phyloP scores from a whole-genome alignment of 2,329 filamentous ascomycete species.

The Hypoxylon sp. region DNA sequence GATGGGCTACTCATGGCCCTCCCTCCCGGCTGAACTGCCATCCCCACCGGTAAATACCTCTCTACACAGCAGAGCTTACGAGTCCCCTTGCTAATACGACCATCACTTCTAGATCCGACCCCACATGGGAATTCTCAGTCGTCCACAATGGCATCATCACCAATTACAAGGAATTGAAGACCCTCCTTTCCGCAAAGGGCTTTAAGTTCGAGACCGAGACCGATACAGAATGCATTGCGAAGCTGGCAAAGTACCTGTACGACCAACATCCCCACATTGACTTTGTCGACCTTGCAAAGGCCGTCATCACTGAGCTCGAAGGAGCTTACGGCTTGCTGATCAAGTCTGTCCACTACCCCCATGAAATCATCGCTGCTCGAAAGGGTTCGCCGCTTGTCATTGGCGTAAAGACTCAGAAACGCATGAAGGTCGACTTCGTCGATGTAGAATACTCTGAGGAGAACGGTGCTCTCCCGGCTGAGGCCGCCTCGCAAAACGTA shows the following conservation, averaged over 20 bases:
- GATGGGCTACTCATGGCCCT: constrained; percentile 97
- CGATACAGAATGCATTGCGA: constrained; percentile 99
- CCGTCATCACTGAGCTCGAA: constrained; percentile 97
- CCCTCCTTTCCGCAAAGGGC: constrained; percentile 90
- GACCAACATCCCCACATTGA: constrained; percentile 93
- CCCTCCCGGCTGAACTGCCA: constrained; percentile 97
- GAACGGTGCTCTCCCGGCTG: constrained; percentile 83
- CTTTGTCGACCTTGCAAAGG: constrained; percentile 96
- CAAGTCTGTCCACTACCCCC: constrained; percentile 98
- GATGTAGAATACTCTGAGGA: constrained; percentile 98
- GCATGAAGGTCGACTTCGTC: constrained; percentile 99
- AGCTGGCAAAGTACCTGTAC: constrained; percentile 98
- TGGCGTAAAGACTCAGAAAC: constrained; percentile 95
- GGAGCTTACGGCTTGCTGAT: constrained; percentile 96
- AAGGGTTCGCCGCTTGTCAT: constrained; percentile 99
- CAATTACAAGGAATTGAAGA: constrained; percentile 99
- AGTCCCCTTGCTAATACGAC: constrained; percentile 45
- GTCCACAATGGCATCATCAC: constrained; percentile 99
- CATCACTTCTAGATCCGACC: constrained; percentile 78
- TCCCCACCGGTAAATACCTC: constrained; percentile 83
- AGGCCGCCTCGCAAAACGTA: constrained; percentile 95
- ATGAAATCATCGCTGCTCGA: constrained; percentile 96
- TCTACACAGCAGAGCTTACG: constrained; percentile 41
- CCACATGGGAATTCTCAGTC: constrained; percentile 94
- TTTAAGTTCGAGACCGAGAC: constrained; percentile 99